Conservation (phyloP, 306 rosid species). For the Gillenia trifoliata region DNA sequence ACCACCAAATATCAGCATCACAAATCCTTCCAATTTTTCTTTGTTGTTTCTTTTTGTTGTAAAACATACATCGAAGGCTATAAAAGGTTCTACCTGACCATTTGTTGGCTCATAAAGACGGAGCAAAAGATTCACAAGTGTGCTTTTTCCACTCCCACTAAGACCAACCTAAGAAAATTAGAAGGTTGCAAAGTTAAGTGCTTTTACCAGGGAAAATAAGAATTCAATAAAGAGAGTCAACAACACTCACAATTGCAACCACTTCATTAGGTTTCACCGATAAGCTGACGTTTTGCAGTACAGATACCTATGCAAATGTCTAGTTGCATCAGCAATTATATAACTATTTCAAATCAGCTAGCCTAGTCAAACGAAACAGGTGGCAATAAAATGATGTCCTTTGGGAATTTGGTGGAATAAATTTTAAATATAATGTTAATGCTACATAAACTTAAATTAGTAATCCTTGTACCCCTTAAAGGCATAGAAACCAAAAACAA, state of each 20-base stretch:
- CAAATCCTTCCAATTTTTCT: neutral
- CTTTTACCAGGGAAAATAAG: constrained; percentile 21
- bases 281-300: constrained; percentile 63
- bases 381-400: neutral
- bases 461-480: neutral
- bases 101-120: constrained; percentile 89
- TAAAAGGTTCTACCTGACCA: constrained; percentile 69
- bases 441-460: neutral
- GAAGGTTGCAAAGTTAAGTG: constrained; percentile 1
- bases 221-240: constrained; percentile 17
- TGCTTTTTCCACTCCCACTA: constrained; percentile 98
- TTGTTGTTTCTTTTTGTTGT: neutral
- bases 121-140: constrained; percentile 89
- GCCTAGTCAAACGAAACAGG: constrained; percentile 9
- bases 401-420: neutral
- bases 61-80: neutral
- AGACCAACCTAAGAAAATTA: constrained; percentile 70
- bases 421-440: neutral
- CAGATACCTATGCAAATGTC: constrained; percentile 60
- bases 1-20: neutral
- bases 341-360: constrained; percentile 13
- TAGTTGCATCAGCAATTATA: constrained; percentile 9
- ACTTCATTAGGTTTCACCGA: constrained; percentile 77
- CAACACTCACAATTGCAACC: constrained; percentile 80
- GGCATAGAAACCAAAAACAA: neutral